Base-by-base conservation (phyloP, 371 early-diverging fungal genomes). In the Rhizopus stolonifer region DNA sequence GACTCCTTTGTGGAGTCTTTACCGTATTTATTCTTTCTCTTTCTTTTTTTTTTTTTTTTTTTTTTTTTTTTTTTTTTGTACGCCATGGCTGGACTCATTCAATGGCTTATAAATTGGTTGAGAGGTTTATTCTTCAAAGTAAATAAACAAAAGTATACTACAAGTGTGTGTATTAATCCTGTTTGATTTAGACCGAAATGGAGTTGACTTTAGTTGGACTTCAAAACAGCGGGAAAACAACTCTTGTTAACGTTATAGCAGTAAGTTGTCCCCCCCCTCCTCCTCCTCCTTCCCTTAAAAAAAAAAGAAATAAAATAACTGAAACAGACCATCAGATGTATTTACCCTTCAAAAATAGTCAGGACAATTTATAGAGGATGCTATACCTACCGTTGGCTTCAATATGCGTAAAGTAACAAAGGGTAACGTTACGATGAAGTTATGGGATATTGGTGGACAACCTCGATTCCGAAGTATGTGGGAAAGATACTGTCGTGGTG, bases 401-500 rank as follows among this genome's bases (percentile, higher is more conserved):
- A 98, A 97, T 67, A 98, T 98, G 98, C 86, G 98, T 67, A 96
- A 89, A 65, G 90, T 91, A 29, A 89, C 91, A 45, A 92, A 91
- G 66, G 93, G 92, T 51, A 91, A 84, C 54, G 95, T 96, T 39
- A 94, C 96, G 4, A 95, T 98, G 94, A 97, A 97, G 67, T 74
- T 98, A 54, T 98, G 99, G 98, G 99, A 98, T 76, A 87, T 98
- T 72, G 99, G 99, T 46, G 99, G 99, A 7, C 98, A 98, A 69
- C 93, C 98, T 43, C 79, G 93, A 54, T 95, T 93, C 76, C 69
- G 97, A 56, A 91, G 90, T 69, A 98, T 98, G 98, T 98, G 99
- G 98, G 97, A 96, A 70, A 77, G 98, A 72, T 98, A 87, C 63
- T 92, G 90, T 64, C 77, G 91, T 63, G 95, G 96, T 17, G 99